Evolutionary conservation across 306 rosid genomes (phyloP), one percentile per base, ranked within the genome.

Genomic region (Pterocarpus santalinus): DNA sequence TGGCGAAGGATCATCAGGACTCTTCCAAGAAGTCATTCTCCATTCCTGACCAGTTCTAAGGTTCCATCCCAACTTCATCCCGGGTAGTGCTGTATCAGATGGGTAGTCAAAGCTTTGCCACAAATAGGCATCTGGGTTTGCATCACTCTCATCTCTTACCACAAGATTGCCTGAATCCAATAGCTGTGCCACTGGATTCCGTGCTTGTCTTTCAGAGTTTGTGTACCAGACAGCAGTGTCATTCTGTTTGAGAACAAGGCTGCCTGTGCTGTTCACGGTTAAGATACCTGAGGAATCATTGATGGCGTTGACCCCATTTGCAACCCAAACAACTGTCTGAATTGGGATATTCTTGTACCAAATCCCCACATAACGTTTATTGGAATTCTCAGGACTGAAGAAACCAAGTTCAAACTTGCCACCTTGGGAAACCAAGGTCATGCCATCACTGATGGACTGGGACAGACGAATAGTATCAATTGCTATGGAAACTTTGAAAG

Each of bases 41-140:
- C 86, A 46, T 4, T 89, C 78, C 0, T 65, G 39, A 58, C 86
- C 76, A 6, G 72, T 90, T 46, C 76, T 75, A 13, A 86, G 83
- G 79, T 92, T 69, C 89, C 86, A 56, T 12, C 94, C 91, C 9
- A 92, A 5, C 73, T 88, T 90, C 97, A 89, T 87, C 4, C 79
- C 87, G 1, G 88, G 85, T 5, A 87, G 69, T 5, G 65, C 10
- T 36, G 94, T 90, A 67, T 92, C 92, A 17, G 87, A 67, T 8
- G 94, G 94, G 77, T 91, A 77, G 38, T 91, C 92, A 35, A 88
- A 89, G 69, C 96, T 86, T 46, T 91, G 90, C 90, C 89, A 86
- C 51, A 85, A 16, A 76, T 82, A 84, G 0, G 0, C 15, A 30
- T 57, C 68, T 4, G 69, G 9, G 34, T 65, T 33, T 53, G 62